phyloP scores from a whole-genome alignment of 2,329 filamentous ascomycete genomes.

The Beauveria pseudobassiana region DNA sequence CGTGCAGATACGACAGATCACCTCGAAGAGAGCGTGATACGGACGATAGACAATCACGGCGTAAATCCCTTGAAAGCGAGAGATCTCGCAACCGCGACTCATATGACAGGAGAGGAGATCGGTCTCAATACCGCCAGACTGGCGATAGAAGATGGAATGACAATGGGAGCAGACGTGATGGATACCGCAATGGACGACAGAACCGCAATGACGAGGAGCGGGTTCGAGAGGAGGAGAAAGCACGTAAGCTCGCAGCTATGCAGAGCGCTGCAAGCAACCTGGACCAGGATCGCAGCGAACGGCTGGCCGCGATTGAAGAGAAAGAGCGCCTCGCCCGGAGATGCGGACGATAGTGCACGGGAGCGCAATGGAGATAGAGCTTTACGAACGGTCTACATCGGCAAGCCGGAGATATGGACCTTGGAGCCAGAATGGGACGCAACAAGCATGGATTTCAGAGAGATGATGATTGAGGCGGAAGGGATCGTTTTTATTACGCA shows the following conservation, averaged over 20 bases:
- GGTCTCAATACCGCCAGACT: not conserved
- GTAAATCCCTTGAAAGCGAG: not conserved
- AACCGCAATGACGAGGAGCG: conserved; percentile 18
- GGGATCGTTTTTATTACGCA: not conserved
- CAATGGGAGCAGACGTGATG: not conserved
- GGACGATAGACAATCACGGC: conserved; percentile 1
- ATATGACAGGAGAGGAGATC: conserved; percentile 7
- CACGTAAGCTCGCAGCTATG: conserved; percentile 65
- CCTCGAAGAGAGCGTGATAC: conserved; percentile 13
- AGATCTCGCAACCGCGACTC: not conserved
- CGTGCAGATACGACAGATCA: conserved; percentile 12
- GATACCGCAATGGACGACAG: conserved; percentile 12
- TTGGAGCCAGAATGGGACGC: conserved; percentile 45
- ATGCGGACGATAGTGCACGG: conserved; percentile 59
- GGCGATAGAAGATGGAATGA: not conserved
- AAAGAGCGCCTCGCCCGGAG: conserved; percentile 55
- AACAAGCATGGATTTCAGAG: conserved; percentile 36
- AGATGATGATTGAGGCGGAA: conserved; percentile 33
- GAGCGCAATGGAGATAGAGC: conserved; percentile 56
- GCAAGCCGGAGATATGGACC: conserved; percentile 43
- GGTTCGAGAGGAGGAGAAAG: conserved; percentile 48
- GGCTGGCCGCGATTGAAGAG: conserved; percentile 59
- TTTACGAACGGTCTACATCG: conserved; percentile 56
- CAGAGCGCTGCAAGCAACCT: conserved; percentile 62
- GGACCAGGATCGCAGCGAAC: conserved; percentile 60